A percentile compares a stretch with the other conserved stretches of the same genome.
Evolutionary conservation across 1,284 basidiomycete genomes (phyloP).

Genomic region (Cutaneotrichosporon sp.): DNA sequence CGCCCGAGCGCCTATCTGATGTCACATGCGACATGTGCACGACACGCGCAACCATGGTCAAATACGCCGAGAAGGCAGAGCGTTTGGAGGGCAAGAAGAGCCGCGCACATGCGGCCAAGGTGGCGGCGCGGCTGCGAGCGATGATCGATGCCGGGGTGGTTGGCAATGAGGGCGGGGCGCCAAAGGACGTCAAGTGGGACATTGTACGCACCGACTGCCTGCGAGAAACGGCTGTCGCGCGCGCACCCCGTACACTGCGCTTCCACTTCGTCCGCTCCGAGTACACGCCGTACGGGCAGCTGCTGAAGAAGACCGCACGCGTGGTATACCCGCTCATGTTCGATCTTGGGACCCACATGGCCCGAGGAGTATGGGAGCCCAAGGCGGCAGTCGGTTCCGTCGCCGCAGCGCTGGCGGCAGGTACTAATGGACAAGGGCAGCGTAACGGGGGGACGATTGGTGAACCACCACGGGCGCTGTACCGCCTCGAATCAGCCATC

Average conservation of each 20-base stretch:
- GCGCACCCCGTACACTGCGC: constrained; percentile 76
- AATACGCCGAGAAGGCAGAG: constrained; percentile 29
- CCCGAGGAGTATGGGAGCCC: constrained; percentile 41
- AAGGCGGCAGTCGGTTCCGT: neutral
- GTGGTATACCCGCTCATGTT: constrained; percentile 79
- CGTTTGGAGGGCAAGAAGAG: constrained; percentile 52
- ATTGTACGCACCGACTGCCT: constrained; percentile 32
- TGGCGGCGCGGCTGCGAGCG: constrained; percentile 58
- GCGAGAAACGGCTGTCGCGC: constrained; percentile 35
- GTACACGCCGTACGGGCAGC: constrained; percentile 61
- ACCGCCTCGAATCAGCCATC: constrained; percentile 73
- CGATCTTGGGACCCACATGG: constrained; percentile 68
- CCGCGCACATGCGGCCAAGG: constrained; percentile 62
- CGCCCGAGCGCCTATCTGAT: constrained; percentile 49
- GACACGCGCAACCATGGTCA: constrained; percentile 39
- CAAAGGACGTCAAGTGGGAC: constrained; percentile 35
- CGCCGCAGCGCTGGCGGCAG: neutral
- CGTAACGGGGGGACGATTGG: neutral
- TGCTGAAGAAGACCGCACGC: constrained; percentile 71
- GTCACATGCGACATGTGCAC: constrained; percentile 52
- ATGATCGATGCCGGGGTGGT: constrained; percentile 54
- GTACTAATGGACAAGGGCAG: neutral
- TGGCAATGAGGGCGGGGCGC: constrained; percentile 5
- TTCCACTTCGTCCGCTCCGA: constrained; percentile 83
- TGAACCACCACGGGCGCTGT: constrained; percentile 55